Evolutionary conservation across 2,329 filamentous ascomycete species (phyloP).

Genomic region (Alternaria panax): DNA sequence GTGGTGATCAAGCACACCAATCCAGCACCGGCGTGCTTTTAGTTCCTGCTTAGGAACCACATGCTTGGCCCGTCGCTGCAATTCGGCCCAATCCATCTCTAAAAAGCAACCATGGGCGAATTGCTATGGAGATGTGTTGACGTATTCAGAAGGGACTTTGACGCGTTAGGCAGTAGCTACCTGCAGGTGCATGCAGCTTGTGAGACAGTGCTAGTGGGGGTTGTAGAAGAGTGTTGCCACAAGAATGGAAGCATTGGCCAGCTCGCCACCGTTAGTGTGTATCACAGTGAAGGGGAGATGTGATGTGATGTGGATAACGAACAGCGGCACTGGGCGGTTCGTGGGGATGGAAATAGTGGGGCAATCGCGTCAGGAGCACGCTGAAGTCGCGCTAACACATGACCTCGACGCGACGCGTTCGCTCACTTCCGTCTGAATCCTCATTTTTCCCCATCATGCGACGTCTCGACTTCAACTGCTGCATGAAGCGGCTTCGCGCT

Average conservation of each 20-base stretch:
- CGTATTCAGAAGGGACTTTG: not conserved
- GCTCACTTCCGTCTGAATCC: not conserved
- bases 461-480: not conserved
- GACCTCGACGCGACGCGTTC: not conserved
- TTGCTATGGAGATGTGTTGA: not conserved
- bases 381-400: not conserved
- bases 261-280: not conserved
- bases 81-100: constrained; percentile 30
- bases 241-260: not conserved
- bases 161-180: not conserved
- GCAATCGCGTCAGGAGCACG: not conserved
- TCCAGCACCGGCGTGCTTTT: constrained; percentile 39
- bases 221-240: not conserved
- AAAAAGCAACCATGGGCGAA: not conserved
- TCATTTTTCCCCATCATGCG: not conserved
- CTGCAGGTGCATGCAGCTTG: not conserved
- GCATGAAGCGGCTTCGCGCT: not conserved
- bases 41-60: constrained; percentile 26
- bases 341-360: not conserved
- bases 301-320: not conserved
- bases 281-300: not conserved
- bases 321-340: not conserved
- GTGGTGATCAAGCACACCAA: constrained; percentile 44
- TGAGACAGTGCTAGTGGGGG: not conserved
- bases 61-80: constrained; percentile 28